These are phyloP conservation scores for Yarrowia bubula DNA, from an alignment of 805 yeast genomes.

Conservation along the genomic window DNA sequence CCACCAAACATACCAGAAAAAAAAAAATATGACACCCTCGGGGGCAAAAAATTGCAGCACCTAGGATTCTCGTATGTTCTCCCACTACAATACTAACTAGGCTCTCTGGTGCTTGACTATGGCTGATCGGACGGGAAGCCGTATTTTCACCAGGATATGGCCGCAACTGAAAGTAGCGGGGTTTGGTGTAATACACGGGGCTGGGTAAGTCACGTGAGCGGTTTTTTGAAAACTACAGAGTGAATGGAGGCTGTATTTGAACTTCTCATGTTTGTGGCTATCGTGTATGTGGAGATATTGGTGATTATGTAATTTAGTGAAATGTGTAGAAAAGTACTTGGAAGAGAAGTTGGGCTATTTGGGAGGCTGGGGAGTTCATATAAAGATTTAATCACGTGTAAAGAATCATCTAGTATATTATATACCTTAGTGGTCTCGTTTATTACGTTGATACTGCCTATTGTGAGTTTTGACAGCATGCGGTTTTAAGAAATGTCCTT, in stretches of 20 bases:
- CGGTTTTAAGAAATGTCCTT: too few relatives aligned
- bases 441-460: too few relatives aligned
- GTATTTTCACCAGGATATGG: conserved; percentile 15
- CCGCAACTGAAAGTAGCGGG: not conserved
- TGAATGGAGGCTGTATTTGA: not conserved
- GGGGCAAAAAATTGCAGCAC: not conserved
- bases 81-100: conserved; percentile 18
- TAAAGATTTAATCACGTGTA: too few relatives aligned
- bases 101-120: conserved; percentile 19
- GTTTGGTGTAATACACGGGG: not conserved
- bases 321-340: too few relatives aligned
- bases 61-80: conserved; percentile 18
- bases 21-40: not conserved
- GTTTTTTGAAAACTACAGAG: not conserved
- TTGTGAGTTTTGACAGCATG: too few relatives aligned
- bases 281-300: too few relatives aligned
- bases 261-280: not conserved
- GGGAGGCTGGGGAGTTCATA: too few relatives aligned
- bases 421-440: too few relatives aligned
- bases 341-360: too few relatives aligned
- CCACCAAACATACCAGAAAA: not conserved
- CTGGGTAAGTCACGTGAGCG: not conserved
- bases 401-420: too few relatives aligned
- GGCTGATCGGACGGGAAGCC: conserved; percentile 24
- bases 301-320: too few relatives aligned